These are phyloP conservation scores for Yueomyces sp. DNA, from an alignment of 1,139 yeast genomes.

Conservation along the genomic window DNA sequence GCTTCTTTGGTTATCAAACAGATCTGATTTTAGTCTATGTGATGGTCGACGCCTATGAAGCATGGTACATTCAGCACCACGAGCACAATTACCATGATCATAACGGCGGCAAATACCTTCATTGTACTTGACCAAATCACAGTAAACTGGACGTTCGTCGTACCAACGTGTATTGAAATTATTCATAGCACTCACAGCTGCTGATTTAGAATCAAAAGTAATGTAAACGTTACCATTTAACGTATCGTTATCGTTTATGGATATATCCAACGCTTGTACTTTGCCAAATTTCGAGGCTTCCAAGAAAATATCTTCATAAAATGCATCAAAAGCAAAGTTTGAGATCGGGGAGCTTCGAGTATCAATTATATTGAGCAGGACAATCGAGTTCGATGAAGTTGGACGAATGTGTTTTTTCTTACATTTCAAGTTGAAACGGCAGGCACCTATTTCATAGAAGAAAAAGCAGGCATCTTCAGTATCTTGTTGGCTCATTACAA, in stretches of 20 bases:
- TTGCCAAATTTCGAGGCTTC: slow-evolving; percentile 53
- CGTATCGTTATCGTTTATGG: slow-evolving; percentile 75
- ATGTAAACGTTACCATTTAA: slow-evolving; percentile 79
- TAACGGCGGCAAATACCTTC: slow-evolving; percentile 72
- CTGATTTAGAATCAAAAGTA: slow-evolving; percentile 39
- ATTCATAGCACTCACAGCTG: slow-evolving; percentile 50
- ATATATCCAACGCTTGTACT: slow-evolving; percentile 54
- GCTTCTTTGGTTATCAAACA: no score
- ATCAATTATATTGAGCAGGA: slow-evolving; percentile 58
- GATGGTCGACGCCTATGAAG: slow-evolving; percentile 65
- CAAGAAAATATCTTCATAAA: slow-evolving; percentile 61
- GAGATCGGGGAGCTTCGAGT: slow-evolving; percentile 9
- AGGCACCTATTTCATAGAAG: slow-evolving; percentile 79
- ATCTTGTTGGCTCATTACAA: no score
- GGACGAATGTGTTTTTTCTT: slow-evolving; percentile 69
- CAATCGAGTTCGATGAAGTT: slow-evolving; percentile 48
- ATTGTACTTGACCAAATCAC: slow-evolving; percentile 58
- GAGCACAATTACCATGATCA: slow-evolving; percentile 47
- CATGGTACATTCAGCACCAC: slow-evolving; percentile 80
- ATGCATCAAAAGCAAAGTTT: slow-evolving; percentile 37
- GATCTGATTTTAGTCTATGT: slow-evolving; percentile 22
- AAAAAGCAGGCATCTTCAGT: slow-evolving; percentile 31
- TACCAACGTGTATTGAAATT: slow-evolving; percentile 73
- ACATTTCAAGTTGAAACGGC: slow-evolving; percentile 88
- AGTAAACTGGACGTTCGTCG: slow-evolving; percentile 63